A percentile compares a stretch with the other conserved stretches of the same genome.
Evolutionary conservation across 208 protist species (phyloP).

Genomic region (Leishmania guyanensis): DNA sequence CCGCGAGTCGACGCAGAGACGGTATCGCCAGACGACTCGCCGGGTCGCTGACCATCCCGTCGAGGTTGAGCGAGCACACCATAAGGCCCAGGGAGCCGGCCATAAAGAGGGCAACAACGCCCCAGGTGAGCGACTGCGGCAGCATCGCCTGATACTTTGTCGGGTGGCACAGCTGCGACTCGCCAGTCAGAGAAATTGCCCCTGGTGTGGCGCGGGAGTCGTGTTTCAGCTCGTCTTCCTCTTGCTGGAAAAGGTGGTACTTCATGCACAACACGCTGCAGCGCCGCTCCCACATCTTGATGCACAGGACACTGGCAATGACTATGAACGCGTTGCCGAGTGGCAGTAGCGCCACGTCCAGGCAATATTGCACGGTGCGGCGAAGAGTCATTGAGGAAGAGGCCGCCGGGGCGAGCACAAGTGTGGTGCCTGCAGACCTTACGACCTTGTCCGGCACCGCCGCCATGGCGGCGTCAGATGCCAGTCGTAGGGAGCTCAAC

Average conservation of each 20-base stretch:
- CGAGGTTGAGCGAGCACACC: conserved; percentile 67
- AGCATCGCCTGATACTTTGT: conserved; percentile 42
- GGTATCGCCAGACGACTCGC: conserved; percentile 33
- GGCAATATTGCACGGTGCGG: conserved; percentile 15
- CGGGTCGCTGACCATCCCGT: conserved; percentile 33
- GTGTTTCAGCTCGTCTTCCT: conserved; percentile 41
- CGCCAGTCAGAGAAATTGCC: conserved; percentile 43
- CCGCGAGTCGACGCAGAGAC: conserved; percentile 27
- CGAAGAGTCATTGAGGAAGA: conserved; percentile 11
- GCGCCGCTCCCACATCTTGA: conserved; percentile 69
- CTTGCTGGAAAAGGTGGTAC: conserved; percentile 49
- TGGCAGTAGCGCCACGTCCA: conserved; percentile 29
- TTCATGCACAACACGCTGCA: conserved; percentile 39
- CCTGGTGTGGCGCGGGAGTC: conserved; percentile 45
- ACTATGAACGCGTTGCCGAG: conserved; percentile 44
- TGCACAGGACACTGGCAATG: conserved; percentile 60
- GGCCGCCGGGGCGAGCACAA: neutral
- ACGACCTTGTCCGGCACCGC: conserved; percentile 3
- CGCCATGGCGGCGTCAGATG: neutral
- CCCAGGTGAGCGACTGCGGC: conserved; percentile 45
- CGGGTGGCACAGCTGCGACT: conserved; percentile 47
- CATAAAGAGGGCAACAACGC: conserved; percentile 44
- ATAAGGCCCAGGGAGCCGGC: conserved; percentile 36
- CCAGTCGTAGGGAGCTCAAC: conserved; percentile 26
- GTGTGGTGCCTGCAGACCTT: neutral